Conservation (phyloP, 148 eudicot species). For the Heliamphora exappendiculata region DNA sequence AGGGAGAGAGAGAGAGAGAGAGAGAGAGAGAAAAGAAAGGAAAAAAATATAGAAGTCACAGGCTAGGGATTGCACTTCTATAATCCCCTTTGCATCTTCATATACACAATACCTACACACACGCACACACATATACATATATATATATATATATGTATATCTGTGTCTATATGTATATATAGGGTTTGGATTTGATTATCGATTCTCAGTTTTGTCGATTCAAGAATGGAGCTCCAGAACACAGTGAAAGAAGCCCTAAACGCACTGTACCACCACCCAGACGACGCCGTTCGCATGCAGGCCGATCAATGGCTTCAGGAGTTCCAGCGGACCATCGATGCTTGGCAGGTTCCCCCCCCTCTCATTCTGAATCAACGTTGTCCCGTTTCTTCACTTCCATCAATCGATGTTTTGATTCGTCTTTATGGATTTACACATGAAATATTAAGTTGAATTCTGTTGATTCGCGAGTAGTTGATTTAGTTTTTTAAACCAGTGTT, state of each 20-base stretch:
- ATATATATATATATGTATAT: background rate
- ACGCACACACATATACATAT: background rate
- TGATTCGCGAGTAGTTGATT: background rate
- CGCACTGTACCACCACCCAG: constrained; percentile 94
- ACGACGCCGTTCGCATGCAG: constrained; percentile 80
- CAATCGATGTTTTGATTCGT: constrained; percentile 3
- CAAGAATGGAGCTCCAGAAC: constrained; percentile 65
- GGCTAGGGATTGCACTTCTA: background rate
- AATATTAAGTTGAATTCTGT: background rate
- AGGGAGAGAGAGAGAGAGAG: background rate
- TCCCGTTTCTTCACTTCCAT: background rate
- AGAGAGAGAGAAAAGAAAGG: background rate
- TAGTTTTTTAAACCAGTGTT: background rate
- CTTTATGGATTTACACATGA: background rate
- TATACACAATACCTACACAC: background rate
- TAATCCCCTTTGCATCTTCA: background rate
- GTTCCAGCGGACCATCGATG: constrained; percentile 87
- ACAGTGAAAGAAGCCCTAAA: constrained; percentile 94
- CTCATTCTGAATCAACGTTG: background rate
- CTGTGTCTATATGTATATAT: background rate
- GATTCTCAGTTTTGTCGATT: background rate
- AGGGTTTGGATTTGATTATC: background rate
- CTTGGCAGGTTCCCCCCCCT: constrained; percentile 73
- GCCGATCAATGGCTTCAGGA: constrained; percentile 99
- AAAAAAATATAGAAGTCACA: background rate